Percentiles rank a stretch among this genome's conserved stretches.
Evolutionary conservation across 1,284 basidiomycete genomes (phyloP).

Genomic region (Trichosporon sp.): DNA sequence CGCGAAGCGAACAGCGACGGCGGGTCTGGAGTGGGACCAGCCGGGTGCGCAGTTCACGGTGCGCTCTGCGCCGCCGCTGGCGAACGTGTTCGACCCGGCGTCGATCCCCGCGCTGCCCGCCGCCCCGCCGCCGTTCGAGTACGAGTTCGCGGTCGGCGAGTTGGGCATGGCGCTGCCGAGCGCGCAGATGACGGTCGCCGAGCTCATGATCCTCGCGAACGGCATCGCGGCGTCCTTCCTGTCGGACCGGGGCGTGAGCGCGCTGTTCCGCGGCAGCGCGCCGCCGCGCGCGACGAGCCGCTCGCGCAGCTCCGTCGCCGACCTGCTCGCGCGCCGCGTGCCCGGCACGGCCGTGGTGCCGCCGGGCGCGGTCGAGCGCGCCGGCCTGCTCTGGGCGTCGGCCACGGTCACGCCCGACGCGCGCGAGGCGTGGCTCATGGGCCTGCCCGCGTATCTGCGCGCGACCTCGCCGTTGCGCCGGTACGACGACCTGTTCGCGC

Average conservation of each 20-base stretch:
- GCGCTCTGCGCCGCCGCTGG: conserved; percentile 9
- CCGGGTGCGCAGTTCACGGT: conserved; percentile 20
- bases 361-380: background rate
- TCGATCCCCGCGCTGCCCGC: background rate
- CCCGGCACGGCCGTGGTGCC: background rate
- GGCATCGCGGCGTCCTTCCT: conserved; percentile 72
- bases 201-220: conserved; percentile 79
- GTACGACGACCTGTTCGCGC: conserved; percentile 74
- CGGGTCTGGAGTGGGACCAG: conserved; percentile 34
- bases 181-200: conserved; percentile 58
- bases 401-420: conserved; percentile 8
- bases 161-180: background rate
- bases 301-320: conserved; percentile 9
- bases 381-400: background rate
- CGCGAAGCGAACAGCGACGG: conserved; percentile 24
- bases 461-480: conserved; percentile 84
- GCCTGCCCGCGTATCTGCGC: conserved; percentile 68
- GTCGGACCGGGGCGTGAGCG: conserved; percentile 59
- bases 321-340: conserved; percentile 10
- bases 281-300: conserved; percentile 37
- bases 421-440: conserved; percentile 63
- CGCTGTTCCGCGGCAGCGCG: conserved; percentile 60
- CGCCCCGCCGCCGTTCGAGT: background rate
- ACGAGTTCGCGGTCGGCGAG: background rate
- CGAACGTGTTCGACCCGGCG: conserved; percentile 25